A percentile compares a stretch with the other conserved stretches of the same genome.
Conservation (phyloP, 2,329 filamentous ascomycete genomes). For the Colletotrichum sp. region DNA sequence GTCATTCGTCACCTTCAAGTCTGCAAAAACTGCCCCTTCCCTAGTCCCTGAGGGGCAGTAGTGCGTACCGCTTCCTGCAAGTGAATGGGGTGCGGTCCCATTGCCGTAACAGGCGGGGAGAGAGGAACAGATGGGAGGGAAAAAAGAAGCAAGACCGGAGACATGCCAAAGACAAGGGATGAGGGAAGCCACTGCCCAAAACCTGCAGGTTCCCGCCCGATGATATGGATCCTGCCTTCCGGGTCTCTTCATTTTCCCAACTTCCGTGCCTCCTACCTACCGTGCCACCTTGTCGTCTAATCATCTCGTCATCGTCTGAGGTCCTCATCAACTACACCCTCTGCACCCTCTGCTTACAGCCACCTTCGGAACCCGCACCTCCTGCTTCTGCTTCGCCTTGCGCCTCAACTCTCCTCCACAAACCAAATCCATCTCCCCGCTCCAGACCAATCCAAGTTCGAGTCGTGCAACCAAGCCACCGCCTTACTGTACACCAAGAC, state of each 20-base stretch:
- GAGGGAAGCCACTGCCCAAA: slow-evolving; percentile 12
- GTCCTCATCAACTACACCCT: background rate
- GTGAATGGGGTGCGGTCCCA: background rate
- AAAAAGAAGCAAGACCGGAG: background rate
- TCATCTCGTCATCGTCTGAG: background rate
- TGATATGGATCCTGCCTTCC: background rate
- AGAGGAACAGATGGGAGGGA: background rate
- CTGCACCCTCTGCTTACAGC: background rate
- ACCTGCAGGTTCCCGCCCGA: slow-evolving; percentile 17
- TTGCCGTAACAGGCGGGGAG: background rate
- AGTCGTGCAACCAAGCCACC: slow-evolving; percentile 12
- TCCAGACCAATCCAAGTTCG: background rate
- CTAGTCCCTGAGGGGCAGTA: background rate
- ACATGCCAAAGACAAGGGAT: background rate
- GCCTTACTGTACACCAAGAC: slow-evolving; percentile 14
- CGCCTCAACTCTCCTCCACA: background rate
- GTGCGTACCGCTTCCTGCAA: background rate
- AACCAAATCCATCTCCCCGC: background rate
- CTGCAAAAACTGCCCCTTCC: background rate
- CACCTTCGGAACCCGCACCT: background rate
- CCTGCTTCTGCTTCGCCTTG: background rate
- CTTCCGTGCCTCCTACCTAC: background rate
- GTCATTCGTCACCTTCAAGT: slow-evolving; percentile 17
- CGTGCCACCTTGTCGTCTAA: background rate
- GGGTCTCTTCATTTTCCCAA: background rate